Conservation (phyloP, 176 grass and related monocot species). For the Phragmites australis region DNA sequence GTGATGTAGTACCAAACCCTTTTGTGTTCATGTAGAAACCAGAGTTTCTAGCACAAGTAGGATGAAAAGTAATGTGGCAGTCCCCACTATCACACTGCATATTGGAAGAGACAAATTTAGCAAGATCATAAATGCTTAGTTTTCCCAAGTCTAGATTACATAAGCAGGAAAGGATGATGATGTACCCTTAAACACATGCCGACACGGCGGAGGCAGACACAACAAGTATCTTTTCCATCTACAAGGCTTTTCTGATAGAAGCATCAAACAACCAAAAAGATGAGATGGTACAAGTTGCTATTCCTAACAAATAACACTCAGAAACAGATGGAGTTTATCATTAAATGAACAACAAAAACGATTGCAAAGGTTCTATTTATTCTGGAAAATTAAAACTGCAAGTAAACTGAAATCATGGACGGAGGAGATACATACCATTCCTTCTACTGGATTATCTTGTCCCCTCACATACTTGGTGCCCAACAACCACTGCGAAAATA, state of each 20-base stretch:
- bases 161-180: constrained; percentile 12
- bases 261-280: constrained; percentile 32
- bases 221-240: constrained; percentile 74
- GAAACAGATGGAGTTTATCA: constrained; percentile 5
- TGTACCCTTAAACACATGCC: constrained; percentile 82
- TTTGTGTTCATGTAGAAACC: constrained; percentile 97
- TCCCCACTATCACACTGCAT: constrained; percentile 82
- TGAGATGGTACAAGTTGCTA: no score
- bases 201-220: constrained; percentile 58
- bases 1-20: constrained; percentile 41
- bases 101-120: constrained; percentile 40
- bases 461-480: constrained; percentile 76
- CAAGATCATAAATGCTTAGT: constrained; percentile 30
- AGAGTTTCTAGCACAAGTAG: constrained; percentile 77
- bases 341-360: background rate
- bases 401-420: background rate
- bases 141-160: constrained; percentile 32
- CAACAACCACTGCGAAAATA: constrained; percentile 78
- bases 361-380: background rate
- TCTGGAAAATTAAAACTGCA: constrained; percentile 22
- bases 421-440: constrained; percentile 62
- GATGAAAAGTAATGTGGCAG: constrained; percentile 80
- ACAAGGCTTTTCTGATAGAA: constrained; percentile 71
- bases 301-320: constrained; percentile 10
- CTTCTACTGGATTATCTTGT: constrained; percentile 72